Conservation (phyloP, 2,329 filamentous ascomycete genomes). For the Pyrenochaeta sp. region DNA sequence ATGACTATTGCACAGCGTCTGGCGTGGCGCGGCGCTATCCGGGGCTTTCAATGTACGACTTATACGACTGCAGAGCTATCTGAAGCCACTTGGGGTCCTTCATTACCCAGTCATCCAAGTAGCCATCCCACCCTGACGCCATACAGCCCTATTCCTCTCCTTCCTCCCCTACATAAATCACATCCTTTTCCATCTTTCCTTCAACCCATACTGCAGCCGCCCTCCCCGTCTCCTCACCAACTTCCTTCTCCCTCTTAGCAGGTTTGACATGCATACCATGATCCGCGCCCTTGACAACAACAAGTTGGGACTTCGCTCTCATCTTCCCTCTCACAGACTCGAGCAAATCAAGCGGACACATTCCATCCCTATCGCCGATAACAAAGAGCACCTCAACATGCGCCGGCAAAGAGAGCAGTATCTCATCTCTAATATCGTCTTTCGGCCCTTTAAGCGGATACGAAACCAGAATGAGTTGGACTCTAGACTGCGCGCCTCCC, state of each 20-base stretch:
- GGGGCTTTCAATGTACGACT: not conserved
- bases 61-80: not conserved
- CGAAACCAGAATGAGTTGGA: conserved; percentile 49
- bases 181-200: conserved; percentile 7
- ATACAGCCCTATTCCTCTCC: not conserved
- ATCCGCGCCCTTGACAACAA: conserved; percentile 50
- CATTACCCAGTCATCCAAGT: not conserved
- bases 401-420: conserved; percentile 46
- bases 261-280: conserved; percentile 52
- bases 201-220: conserved; percentile 48
- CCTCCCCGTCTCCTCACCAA: conserved; percentile 44
- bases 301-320: conserved; percentile 48
- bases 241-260: conserved; percentile 29
- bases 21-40: not conserved
- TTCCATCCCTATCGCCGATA: conserved; percentile 40
- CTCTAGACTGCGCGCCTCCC: conserved; percentile 1
- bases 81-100: not conserved
- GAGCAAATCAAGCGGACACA: conserved; percentile 32
- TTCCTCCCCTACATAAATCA: conserved; percentile 12
- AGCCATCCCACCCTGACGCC: not conserved
- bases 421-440: conserved; percentile 48
- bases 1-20: not conserved
- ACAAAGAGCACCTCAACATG: conserved; percentile 51
- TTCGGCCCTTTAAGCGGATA: conserved; percentile 53
- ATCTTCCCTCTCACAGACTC: conserved; percentile 46